A percentile compares a stretch with the other conserved stretches of the same genome.
These are phyloP conservation scores for Phtheirospermum japonicum DNA, from an alignment of 257 asterid genomes.

Conservation along the genomic window DNA sequence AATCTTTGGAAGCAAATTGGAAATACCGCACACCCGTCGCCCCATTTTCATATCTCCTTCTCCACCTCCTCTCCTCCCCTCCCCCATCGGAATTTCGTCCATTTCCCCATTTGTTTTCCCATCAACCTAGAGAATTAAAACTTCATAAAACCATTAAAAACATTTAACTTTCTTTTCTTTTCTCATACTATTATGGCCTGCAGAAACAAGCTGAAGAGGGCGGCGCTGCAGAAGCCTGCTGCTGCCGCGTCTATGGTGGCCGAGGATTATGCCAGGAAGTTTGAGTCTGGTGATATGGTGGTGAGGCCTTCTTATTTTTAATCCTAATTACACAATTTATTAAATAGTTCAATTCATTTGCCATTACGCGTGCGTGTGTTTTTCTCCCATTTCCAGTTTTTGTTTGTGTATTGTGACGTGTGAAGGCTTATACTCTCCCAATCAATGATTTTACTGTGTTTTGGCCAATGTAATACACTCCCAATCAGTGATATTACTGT, in stretches of 20 bases:
- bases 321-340: neutral
- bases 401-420: conserved; percentile 7
- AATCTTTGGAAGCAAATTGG: neutral
- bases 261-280: conserved; percentile 77
- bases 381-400: neutral
- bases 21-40: neutral
- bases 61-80: neutral
- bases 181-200: conserved; percentile 59
- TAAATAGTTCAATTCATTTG: neutral
- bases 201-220: conserved; percentile 57
- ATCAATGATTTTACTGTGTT: conserved; percentile 9
- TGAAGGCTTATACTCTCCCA: conserved; percentile 8
- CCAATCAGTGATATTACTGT: conserved; percentile 8
- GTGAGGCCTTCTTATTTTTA: conserved; percentile 34
- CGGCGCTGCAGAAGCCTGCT: conserved; percentile 85
- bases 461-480: conserved; percentile 4
- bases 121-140: neutral
- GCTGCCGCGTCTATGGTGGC: conserved; percentile 82
- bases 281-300: conserved; percentile 82
- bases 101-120: neutral
- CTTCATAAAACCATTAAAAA: conserved; percentile 17
- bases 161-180: conserved; percentile 25
- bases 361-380: neutral
- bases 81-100: neutral
- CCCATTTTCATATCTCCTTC: no score